Conservation (phyloP, 192 early-diverging fungal genomes). For the Cetraspora pellucida region DNA sequence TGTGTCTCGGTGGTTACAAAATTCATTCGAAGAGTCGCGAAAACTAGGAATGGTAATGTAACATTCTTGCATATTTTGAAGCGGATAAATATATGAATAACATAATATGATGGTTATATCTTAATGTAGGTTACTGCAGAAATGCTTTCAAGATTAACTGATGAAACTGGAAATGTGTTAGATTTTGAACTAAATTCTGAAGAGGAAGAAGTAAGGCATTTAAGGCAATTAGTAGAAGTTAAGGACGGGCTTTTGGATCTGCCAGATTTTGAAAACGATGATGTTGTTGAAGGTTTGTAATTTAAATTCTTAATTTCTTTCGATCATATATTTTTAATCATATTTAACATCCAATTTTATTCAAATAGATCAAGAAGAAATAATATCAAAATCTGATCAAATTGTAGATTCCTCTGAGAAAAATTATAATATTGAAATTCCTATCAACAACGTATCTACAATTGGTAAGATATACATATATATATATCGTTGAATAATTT, state of each 20-base stretch:
- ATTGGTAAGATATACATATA: background rate
- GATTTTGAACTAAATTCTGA: slow-evolving; percentile 22
- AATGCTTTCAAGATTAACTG: slow-evolving; percentile 24
- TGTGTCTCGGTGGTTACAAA: slow-evolving; percentile 10
- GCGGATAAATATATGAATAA: background rate
- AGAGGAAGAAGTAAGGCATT: slow-evolving; percentile 2
- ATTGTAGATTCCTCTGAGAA: background rate
- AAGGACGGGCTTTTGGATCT: slow-evolving; percentile 20
- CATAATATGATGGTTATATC: background rate
- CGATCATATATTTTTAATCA: background rate
- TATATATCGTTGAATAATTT: too few species aligned
- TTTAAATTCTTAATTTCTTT: too few species aligned
- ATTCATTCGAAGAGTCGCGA: slow-evolving; percentile 3
- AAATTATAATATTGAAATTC: background rate
- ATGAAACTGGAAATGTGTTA: slow-evolving; percentile 22
- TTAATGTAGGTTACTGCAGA: slow-evolving; percentile 24
- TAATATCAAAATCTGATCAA: background rate
- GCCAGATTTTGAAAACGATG: background rate
- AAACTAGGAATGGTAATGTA: slow-evolving; percentile 27
- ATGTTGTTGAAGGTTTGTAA: background rate
- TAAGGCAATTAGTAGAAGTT: slow-evolving; percentile 9
- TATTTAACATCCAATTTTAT: too few species aligned
- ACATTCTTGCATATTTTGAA: background rate
- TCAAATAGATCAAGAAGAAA: too few species aligned
- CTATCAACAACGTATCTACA: background rate